A percentile compares a stretch with the other conserved stretches of the same genome.
Conservation (phyloP, 129 eudicot genomes). For the Smallanthus sonchifolius region DNA sequence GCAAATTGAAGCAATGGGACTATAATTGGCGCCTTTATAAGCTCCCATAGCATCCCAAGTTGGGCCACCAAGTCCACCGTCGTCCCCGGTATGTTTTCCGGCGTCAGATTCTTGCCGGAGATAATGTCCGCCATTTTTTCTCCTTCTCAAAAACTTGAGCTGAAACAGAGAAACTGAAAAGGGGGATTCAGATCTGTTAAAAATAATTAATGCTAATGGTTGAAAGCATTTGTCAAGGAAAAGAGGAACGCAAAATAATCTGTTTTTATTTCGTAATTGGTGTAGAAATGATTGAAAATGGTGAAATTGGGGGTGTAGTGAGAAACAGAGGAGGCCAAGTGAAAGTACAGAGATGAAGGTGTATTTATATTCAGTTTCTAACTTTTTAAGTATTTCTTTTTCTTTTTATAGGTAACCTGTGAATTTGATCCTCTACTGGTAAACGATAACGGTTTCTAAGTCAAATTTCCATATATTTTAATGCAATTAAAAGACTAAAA, state of each 20-base stretch:
- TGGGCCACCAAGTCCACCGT: conserved; percentile 30
- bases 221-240: background rate
- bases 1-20: conserved; percentile 68
- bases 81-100: conserved; percentile 45
- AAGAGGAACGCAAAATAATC: conserved; percentile 1
- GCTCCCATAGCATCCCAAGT: conserved; percentile 54
- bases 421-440: background rate
- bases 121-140: conserved; percentile 58
- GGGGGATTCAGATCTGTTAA: background rate
- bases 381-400: background rate
- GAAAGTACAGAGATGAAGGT: conserved; percentile 12
- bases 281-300: conserved; percentile 22
- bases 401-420: background rate
- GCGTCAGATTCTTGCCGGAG: conserved; percentile 30
- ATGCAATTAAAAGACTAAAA: background rate
- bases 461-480: background rate
- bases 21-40: conserved; percentile 50
- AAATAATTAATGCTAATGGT: background rate
- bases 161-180: conserved; percentile 23
- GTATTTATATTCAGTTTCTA: conserved; percentile 28
- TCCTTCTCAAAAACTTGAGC: conserved; percentile 14
- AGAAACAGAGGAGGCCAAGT: conserved; percentile 22
- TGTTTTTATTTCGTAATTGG: background rate
- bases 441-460: background rate
- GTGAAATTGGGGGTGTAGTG: background rate